Base-by-base conservation (phyloP, 768 basidiomycete species). In the Termitomyces heimii region DNA sequence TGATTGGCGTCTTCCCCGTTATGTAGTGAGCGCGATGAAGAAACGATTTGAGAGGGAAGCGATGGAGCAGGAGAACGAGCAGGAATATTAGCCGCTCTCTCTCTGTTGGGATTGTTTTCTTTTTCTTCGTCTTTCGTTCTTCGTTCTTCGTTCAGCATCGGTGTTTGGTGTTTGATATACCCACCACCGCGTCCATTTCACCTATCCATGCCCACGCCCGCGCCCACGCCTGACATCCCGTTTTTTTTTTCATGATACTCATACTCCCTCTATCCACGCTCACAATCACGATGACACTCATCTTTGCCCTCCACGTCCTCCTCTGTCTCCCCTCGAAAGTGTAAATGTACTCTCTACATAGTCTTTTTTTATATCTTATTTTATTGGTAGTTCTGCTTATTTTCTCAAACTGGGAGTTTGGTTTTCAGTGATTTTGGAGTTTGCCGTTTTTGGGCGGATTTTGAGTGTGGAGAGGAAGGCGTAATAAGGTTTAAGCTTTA, bases 1-100 rank as follows among this genome's bases (percentile, higher is more conserved):
- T 37, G 39, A 51, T 44, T 43, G 3, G 24, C 18, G 26, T 9
- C 2, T 4, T 20, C 16, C 6, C 2, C n/a, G n/a, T 14, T 53
- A 0, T 12, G 4, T 49, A 90, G 89, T 92, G 81, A 90, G 88
- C 66, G 82, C 86, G 7, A 88, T 92, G 82, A 92, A 92, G 76
- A 92, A 92, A 77, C 83, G 78, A 61, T 77, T 82, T 59, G 89
- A 92, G 70, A 83, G 83, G 65, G 89, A 91, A 66, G 77, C 77
- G 26, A 77, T 82, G 79, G 86, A 88, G 63, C 76, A 80, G 62
- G 84, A 86, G 39, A 53, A 59, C 1, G 61, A 59, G 31, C 51
- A 49, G 40, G 57, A 52, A 1, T 37, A 39, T 39, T 52, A 22
- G 34, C 1, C 14, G 48, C 1, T 31, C 13, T 48, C 1, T 31